phyloP scores from a whole-genome alignment of 805 yeast species.

The Saccharomycodes ludwigii region DNA sequence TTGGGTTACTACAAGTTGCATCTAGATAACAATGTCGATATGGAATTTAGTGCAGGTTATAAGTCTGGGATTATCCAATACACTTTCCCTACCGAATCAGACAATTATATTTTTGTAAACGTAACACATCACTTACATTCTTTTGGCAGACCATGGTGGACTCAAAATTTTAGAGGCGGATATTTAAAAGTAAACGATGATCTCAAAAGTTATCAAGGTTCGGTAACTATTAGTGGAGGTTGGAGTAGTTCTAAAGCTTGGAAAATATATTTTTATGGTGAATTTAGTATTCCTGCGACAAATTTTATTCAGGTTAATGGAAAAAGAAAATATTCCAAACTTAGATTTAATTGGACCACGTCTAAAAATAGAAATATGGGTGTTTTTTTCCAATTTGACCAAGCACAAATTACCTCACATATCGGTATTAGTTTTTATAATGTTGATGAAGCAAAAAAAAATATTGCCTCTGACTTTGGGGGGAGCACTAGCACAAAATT shows the following conservation, averaged over 20 bases:
- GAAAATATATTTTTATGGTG: conserved; percentile 22
- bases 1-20: conserved; percentile 20
- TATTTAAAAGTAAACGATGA: conserved; percentile 11
- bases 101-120: conserved; percentile 17
- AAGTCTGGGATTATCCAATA: conserved; percentile 21
- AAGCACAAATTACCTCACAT: conserved; percentile 6
- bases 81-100: conserved; percentile 10
- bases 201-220: conserved; percentile 15
- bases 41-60: conserved; percentile 20
- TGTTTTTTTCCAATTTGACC: conserved; percentile 16
- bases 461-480: conserved; percentile 2
- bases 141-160: conserved; percentile 22
- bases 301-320: conserved; percentile 10
- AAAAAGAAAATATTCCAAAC: conserved; percentile 1
- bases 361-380: conserved; percentile 15
- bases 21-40: conserved; percentile 13
- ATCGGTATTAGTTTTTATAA: conserved; percentile 11
- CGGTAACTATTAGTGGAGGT: conserved; percentile 20
- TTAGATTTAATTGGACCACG: conserved; percentile 4
- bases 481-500: not conserved
- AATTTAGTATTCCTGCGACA: conserved; percentile 15
- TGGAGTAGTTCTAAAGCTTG: conserved; percentile 23
- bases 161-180: conserved; percentile 22
- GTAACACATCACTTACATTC: conserved; percentile 21
- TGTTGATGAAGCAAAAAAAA: conserved; percentile 10